A percentile compares a stretch with the other conserved stretches of the same genome.
Conservation (phyloP, 371 early-diverging fungal species). For the Syncephalastrum racemosum region DNA sequence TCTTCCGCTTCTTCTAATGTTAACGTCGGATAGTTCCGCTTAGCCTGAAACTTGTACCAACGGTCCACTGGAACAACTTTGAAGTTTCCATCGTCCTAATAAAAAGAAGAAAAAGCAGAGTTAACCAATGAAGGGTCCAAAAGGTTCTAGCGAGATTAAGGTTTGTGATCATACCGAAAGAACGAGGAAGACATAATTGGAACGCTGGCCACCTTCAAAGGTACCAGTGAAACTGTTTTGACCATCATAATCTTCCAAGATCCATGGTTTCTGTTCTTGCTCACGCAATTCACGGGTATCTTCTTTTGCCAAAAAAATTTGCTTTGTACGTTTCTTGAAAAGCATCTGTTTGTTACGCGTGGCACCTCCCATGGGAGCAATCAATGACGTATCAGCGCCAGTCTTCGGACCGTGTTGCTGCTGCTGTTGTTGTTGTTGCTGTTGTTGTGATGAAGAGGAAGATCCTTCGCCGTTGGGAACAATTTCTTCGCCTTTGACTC, state of each 20-base stretch:
- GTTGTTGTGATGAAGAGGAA: conserved; percentile 20
- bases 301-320: conserved; percentile 76
- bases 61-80: conserved; percentile 84
- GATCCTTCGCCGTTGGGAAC: too few relatives aligned
- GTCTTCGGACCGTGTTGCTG: conserved; percentile 50
- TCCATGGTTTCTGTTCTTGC: conserved; percentile 79
- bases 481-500: too few relatives aligned
- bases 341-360: conserved; percentile 76
- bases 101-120: background rate
- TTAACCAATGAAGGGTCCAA: background rate
- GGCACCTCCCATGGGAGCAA: conserved; percentile 81
- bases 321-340: conserved; percentile 82
- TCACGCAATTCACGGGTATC: conserved; percentile 67
- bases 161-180: conserved; percentile 34
- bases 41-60: conserved; percentile 91
- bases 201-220: conserved; percentile 76
- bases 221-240: conserved; percentile 72
- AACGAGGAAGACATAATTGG: conserved; percentile 82
- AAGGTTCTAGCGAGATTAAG: background rate
- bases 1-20: conserved; percentile 94
- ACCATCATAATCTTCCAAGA: conserved; percentile 73
- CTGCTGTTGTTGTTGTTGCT: conserved; percentile 25
- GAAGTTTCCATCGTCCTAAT: conserved; percentile 69
- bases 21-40: conserved; percentile 77
- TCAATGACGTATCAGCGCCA: conserved; percentile 71